Evolutionary conservation across 2,329 filamentous ascomycete genomes (phyloP).

Genomic region (Davidsoniella neocaledoniae): DNA sequence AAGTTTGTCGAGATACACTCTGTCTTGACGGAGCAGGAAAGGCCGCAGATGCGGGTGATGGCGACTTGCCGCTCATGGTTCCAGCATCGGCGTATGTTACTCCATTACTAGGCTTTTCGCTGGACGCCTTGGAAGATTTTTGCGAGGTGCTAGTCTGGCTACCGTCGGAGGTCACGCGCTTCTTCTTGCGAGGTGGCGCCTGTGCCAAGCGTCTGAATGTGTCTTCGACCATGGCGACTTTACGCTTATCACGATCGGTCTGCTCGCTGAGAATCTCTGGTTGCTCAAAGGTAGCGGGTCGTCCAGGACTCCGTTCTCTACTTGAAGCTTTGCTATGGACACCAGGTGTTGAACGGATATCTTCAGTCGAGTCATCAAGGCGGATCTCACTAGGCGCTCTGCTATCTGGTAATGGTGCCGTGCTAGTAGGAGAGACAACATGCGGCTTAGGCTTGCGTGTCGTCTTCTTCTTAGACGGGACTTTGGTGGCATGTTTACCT

Average conservation of each 20-base stretch:
- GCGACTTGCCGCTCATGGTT: slow-evolving; percentile 36
- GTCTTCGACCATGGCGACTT: slow-evolving; percentile 48
- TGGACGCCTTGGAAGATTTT: slow-evolving; percentile 3
- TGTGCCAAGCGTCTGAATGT: slow-evolving; percentile 46
- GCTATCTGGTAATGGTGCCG: slow-evolving; percentile 44
- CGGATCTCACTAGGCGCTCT: slow-evolving; percentile 47
- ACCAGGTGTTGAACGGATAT: slow-evolving; percentile 30
- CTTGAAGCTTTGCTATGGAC: slow-evolving; percentile 49
- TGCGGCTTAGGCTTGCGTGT: slow-evolving; percentile 37
- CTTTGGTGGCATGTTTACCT: slow-evolving; percentile 15
- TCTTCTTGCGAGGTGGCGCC: slow-evolving; percentile 38
- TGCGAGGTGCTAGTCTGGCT: slow-evolving; percentile 15
- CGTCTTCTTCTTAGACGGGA: slow-evolving; percentile 27
- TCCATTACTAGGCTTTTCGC: background rate
- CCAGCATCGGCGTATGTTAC: slow-evolving; percentile 34
- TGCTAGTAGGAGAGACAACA: slow-evolving; percentile 44
- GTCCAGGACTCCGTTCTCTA: slow-evolving; percentile 45
- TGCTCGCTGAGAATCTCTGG: slow-evolving; percentile 44
- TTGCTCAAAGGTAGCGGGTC: slow-evolving; percentile 39
- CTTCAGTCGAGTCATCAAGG: slow-evolving; percentile 37
- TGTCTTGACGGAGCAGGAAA: slow-evolving; percentile 17
- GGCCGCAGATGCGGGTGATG: slow-evolving; percentile 28
- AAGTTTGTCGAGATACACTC: slow-evolving; percentile 22
- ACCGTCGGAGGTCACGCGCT: slow-evolving; percentile 45
- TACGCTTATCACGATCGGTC: slow-evolving; percentile 50